These are phyloP conservation scores for Metroxylon sagu DNA, from an alignment of 176 grass and related monocot genomes.

Conservation along the genomic window DNA sequence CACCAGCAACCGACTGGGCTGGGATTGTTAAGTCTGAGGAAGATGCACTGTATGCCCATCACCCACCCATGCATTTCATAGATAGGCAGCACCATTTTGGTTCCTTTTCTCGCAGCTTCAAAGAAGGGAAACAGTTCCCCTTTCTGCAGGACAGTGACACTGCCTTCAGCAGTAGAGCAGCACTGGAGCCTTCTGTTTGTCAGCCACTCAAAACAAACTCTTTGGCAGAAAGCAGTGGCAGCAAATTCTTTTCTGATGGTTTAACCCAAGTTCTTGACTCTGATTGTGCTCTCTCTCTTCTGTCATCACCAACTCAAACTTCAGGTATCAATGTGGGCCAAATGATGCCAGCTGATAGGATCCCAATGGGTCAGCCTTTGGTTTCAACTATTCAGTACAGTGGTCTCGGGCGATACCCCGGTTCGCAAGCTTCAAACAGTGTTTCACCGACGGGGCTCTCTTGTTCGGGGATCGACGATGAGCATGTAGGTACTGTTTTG, in stretches of 20 bases:
- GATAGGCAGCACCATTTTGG: slow-evolving; percentile 29
- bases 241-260: slow-evolving; percentile 29
- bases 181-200: neutral
- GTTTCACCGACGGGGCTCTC: slow-evolving; percentile 49
- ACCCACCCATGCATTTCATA: neutral
- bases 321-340: neutral
- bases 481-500: slow-evolving; percentile 9
- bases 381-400: slow-evolving; percentile 22
- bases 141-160: slow-evolving; percentile 23
- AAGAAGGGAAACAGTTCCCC: slow-evolving; percentile 27
- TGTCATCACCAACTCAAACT: slow-evolving; percentile 52
- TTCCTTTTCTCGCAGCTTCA: slow-evolving; percentile 32
- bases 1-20: neutral
- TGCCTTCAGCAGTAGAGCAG: neutral
- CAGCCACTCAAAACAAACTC: slow-evolving; percentile 11
- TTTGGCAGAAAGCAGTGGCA: slow-evolving; percentile 20
- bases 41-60: neutral
- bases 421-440: slow-evolving; percentile 8
- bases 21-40: slow-evolving; percentile 6
- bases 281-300: slow-evolving; percentile 91
- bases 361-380: slow-evolving; percentile 33
- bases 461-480: slow-evolving; percentile 19
- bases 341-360: slow-evolving; percentile 21
- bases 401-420: neutral
- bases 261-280: slow-evolving; percentile 31